Percentiles rank a stretch among this genome's conserved stretches.
Evolutionary conservation across 2,329 filamentous ascomycete genomes (phyloP).

Genomic region (Ophidiomyces ophidiicola): DNA sequence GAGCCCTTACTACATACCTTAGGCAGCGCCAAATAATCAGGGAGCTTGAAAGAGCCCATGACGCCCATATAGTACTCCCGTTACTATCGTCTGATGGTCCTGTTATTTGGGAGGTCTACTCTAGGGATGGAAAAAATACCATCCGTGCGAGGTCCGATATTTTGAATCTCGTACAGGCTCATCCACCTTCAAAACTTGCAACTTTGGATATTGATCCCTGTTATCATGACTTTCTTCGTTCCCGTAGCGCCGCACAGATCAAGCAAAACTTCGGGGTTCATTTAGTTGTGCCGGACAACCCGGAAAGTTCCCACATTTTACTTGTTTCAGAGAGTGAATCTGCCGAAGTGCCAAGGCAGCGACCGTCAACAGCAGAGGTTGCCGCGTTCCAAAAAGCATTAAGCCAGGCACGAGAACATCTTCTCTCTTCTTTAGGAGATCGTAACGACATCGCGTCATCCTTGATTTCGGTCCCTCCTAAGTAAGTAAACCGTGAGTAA

Average conservation of each 20-base stretch:
- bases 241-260: slow-evolving; percentile 28
- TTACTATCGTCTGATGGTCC: slow-evolving; percentile 51
- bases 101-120: slow-evolving; percentile 78
- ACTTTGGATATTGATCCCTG: slow-evolving; percentile 38
- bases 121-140: slow-evolving; percentile 67
- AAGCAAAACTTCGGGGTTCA: slow-evolving; percentile 37
- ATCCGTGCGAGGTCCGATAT: slow-evolving; percentile 40
- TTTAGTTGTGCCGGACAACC: slow-evolving; percentile 37
- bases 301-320: slow-evolving; percentile 30
- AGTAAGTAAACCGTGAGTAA: slow-evolving; percentile 24
- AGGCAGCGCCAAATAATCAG: slow-evolving; percentile 69
- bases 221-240: slow-evolving; percentile 37
- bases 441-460: slow-evolving; percentile 45
- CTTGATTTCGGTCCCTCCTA: slow-evolving; percentile 43
- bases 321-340: slow-evolving; percentile 39
- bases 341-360: slow-evolving; percentile 22
- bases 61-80: slow-evolving; percentile 78
- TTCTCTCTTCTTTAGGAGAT: slow-evolving; percentile 42
- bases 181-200: slow-evolving; percentile 35
- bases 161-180: slow-evolving; percentile 38
- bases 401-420: slow-evolving; percentile 45
- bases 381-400: slow-evolving; percentile 46
- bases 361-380: slow-evolving; percentile 44
- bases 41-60: slow-evolving; percentile 65
- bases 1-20: slow-evolving; percentile 77